Base-by-base conservation (phyloP, 164 flowering plant species). In the Magnolia changhungtana region DNA sequence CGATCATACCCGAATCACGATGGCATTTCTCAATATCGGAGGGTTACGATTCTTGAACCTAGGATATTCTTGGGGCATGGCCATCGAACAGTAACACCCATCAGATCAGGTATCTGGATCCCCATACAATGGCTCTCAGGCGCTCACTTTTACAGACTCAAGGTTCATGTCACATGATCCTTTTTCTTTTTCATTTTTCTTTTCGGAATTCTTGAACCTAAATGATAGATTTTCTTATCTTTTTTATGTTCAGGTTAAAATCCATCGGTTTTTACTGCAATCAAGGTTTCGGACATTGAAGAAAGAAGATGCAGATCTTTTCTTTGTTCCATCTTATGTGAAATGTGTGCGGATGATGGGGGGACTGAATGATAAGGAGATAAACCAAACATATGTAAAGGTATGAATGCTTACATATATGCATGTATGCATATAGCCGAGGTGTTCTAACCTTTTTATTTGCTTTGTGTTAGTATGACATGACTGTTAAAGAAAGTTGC, bases 301-400 rank as follows among this genome's bases (percentile, higher is more conserved):
- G 78, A 96, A 96, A 86, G 92, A 89, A 78, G 92, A 91, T 72
- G 98, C 98, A 4, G 95, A 96, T 85, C 81, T 96, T 21, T 94
- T 96, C 89, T 96, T 96, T 75, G 98, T 92, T 72, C 99, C 99
- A 0, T 73, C 92, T 24, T 96, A 96, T 85, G 90, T 81, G 4
- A 96, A 96, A 81, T 96, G 99, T 82, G 96, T 90, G 31, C 83
- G 95, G 64, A 90, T 94, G 97, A 86, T 84, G 91, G 98, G 97
- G 50, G 98, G 97, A 72, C 84, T 96, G 21, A 90, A 80, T 76
- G 99, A 96, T 74, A 90, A 92, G 79, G 97, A 96, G 85, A 94
- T 96, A 65, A 89, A 90, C 80, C 82, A 85, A 65, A 90, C 95
- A 8, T 96, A 88, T 78, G 92, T 94, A 52, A 89, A 90, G 97